Conservation (phyloP, 2,329 filamentous ascomycete species). For the Zymoseptoria ardabiliae region DNA sequence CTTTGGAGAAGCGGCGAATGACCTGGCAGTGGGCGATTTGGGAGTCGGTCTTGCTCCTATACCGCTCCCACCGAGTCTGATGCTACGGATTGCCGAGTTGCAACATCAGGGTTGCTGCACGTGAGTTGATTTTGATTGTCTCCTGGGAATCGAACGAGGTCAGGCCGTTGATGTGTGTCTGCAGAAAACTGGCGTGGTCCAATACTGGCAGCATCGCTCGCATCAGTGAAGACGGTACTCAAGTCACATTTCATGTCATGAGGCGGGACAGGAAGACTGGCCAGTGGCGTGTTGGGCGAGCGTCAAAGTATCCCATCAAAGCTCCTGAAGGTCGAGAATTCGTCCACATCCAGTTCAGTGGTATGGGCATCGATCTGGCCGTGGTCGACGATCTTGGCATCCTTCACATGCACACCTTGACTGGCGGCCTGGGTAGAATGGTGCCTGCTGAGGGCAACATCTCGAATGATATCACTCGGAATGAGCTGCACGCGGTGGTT, state of each 20-base stretch:
- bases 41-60: conserved; percentile 46
- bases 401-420: conserved; percentile 65
- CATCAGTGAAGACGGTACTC: conserved; percentile 63
- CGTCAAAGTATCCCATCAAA: conserved; percentile 58
- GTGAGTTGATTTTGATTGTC: conserved; percentile 45
- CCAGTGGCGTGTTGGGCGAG: conserved; percentile 67
- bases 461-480: conserved; percentile 55
- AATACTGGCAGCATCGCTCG: conserved; percentile 78
- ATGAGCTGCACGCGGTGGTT: conserved; percentile 66
- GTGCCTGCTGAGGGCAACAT: conserved; percentile 44
- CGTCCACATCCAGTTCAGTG: conserved; percentile 77
- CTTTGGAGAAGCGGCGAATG: conserved; percentile 58
- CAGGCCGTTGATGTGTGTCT: conserved; percentile 1
- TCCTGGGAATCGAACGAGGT: background rate
- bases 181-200: conserved; percentile 78
- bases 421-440: conserved; percentile 66
- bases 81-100: conserved; percentile 68
- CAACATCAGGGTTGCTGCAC: conserved; percentile 70
- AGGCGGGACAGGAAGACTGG: conserved; percentile 61
- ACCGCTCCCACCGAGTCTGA: conserved; percentile 52
- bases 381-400: conserved; percentile 73
- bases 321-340: conserved; percentile 58
- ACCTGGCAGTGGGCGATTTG: conserved; percentile 43
- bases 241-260: conserved; percentile 66
- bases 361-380: conserved; percentile 69